A percentile compares a stretch with the other conserved stretches of the same genome.
These are phyloP conservation scores for Effrenium voratum DNA, from an alignment of 73 alveolate species.

Conservation along the genomic window DNA sequence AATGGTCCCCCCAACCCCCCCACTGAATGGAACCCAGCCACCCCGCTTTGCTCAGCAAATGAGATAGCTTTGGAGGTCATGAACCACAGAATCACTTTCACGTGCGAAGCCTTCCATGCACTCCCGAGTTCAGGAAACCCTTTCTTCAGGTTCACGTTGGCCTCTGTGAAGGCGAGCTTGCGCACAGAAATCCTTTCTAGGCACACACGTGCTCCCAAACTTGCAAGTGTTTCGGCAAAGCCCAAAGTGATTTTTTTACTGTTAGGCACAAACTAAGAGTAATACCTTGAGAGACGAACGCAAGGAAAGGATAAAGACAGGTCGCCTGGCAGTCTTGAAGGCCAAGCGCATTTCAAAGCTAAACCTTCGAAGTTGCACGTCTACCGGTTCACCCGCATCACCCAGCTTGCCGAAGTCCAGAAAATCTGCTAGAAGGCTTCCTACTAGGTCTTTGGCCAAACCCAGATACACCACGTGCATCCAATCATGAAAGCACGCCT, in stretches of 20 bases:
- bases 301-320: neutral
- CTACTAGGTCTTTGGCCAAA: neutral
- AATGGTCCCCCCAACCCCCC: too few relatives aligned
- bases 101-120: neutral
- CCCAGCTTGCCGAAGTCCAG: neutral
- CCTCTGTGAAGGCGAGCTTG: neutral
- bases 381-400: neutral
- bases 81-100: neutral
- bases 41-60: neutral
- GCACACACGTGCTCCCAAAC: neutral
- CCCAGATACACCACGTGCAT: constrained; percentile 16
- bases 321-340: neutral
- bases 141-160: neutral
- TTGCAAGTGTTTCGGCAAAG: neutral
- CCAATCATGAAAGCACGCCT: neutral
- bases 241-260: too few relatives aligned
- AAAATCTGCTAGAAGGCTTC: neutral
- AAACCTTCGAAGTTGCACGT: neutral
- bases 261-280: too few relatives aligned
- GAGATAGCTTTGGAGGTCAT: neutral
- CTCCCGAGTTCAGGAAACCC: neutral
- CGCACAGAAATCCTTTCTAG: neutral
- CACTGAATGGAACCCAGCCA: too few relatives aligned
- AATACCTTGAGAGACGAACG: neutral
- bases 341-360: neutral